Base-by-base conservation (phyloP, 1,139 yeast genomes). In the Diutina ranongensis region DNA sequence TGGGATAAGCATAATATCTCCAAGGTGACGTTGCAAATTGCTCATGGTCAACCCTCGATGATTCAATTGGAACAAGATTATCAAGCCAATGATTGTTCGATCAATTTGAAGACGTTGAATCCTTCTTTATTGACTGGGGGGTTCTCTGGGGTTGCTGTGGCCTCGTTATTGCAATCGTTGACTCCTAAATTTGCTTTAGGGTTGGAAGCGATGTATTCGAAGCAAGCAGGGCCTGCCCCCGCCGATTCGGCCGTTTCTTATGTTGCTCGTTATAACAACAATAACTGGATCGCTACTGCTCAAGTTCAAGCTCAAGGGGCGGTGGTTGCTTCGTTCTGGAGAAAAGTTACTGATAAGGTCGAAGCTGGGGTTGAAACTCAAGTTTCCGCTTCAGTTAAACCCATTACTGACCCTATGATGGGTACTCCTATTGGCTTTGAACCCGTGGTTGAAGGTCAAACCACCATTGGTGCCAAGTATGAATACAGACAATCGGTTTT, bases 341-440 rank as follows among this genome's bases (percentile, higher is more conserved):
- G 95, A 72, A 84, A 77, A 63, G 88, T 89, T 55, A 76, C 94
- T 49, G 89, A 86, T 57, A 84, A 83, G 62, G 95, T 92, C 51
- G 97, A 92, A 71, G 97, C 96, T 49, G 98, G 97, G 68, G 74
- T 92, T 54, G 97, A 92, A 72, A 84, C 97, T 49, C 85, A 86
- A 56, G 63, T 92, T 56, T 80, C 83, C 57, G 87, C 92, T 44
- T 76, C 83, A 52, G 76, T 85, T 66, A 78, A 76, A 59, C 94
- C 92, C 59, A 74, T 84, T 54, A 76, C 83, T 54, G 94, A 85
- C 63, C 83, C 87, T 52, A 72, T 86, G 70, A 73, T 82, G 74
- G 89, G 88, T 50, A 79, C 85, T 48, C 86, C 94, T 51, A 79
- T 86, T 53, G 86, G 86, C 48, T 74, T 75, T 58, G 84, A 82